phyloP scores from a whole-genome alignment of 768 basidiomycete genomes.

The Mycena olivaceomarginata region DNA sequence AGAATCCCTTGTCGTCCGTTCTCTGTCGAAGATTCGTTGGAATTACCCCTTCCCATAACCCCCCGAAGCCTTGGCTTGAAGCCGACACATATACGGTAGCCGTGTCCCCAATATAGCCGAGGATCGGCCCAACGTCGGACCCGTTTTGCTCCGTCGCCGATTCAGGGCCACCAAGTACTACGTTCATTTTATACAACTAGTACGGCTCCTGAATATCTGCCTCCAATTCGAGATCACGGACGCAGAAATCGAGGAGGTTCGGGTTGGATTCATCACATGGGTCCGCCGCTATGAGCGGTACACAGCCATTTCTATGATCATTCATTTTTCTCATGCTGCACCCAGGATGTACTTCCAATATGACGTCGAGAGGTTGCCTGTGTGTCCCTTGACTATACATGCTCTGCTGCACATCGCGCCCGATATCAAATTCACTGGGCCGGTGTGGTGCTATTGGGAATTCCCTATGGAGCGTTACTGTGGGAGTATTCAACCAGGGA shows the following conservation, averaged over 20 bases:
- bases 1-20: too few species aligned
- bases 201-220: constrained; percentile 49
- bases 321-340: too few species aligned
- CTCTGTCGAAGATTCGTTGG: too few species aligned
- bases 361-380: constrained; percentile 42
- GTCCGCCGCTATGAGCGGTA: constrained; percentile 63
- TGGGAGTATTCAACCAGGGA: constrained; percentile 49
- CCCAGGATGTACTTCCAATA: constrained; percentile 55
- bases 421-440: constrained; percentile 55
- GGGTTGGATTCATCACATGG: constrained; percentile 58
- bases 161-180: constrained; percentile 55
- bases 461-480: constrained; percentile 64
- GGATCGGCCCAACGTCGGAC: too few species aligned
- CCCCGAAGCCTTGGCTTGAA: too few species aligned
- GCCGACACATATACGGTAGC: too few species aligned
- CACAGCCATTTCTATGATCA: constrained; percentile 31
- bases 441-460: constrained; percentile 61
- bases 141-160: constrained; percentile 32
- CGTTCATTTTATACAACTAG: constrained; percentile 57
- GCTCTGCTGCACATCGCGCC: constrained; percentile 58
- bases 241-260: constrained; percentile 50
- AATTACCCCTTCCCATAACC: too few species aligned
- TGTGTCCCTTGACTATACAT: constrained; percentile 57
- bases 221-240: constrained; percentile 58
- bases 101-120: too few species aligned